Percentiles rank a stretch among this genome's conserved stretches.
Evolutionary conservation across 352 stramenopile genomes (phyloP).

Genomic region (Globisporangium orthogonon): DNA sequence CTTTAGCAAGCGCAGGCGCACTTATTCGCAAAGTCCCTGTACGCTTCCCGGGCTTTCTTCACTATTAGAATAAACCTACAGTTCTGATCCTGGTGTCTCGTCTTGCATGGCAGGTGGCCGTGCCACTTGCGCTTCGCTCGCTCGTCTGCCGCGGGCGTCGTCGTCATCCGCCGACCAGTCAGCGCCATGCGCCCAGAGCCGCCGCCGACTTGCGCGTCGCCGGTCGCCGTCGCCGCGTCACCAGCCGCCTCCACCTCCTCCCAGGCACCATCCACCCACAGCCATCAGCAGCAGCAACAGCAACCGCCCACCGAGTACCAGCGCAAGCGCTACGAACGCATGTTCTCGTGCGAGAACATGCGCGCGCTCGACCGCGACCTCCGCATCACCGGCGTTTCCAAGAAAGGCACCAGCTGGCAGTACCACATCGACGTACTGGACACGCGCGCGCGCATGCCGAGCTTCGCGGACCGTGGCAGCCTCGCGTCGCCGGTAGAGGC

Average conservation of each 20-base stretch:
- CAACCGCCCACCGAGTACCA: conserved; percentile 6
- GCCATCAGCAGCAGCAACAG: background rate
- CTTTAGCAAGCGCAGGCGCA: background rate
- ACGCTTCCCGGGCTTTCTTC: background rate
- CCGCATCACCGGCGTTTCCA: conserved; percentile 67
- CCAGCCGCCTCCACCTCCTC: background rate
- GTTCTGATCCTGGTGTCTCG: background rate
- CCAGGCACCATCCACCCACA: background rate
- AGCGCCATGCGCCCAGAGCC: background rate
- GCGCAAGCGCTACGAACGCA: conserved; percentile 15
- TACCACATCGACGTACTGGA: conserved; percentile 82
- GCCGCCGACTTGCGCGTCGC: conserved; percentile 1
- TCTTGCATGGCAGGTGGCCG: background rate
- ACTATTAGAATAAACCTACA: background rate
- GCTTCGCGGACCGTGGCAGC: conserved; percentile 13
- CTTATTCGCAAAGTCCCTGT: background rate
- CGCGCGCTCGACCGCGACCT: conserved; percentile 39
- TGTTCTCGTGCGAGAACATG: conserved; percentile 18
- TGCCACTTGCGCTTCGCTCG: background rate
- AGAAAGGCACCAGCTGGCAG: conserved; percentile 56
- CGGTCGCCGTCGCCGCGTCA: conserved; percentile 1
- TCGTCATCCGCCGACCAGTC: background rate
- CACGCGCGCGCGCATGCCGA: conserved; percentile 30
- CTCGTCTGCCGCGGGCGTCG: background rate
- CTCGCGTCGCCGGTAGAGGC: conserved; percentile 9